Evolutionary conservation across 805 yeast species (phyloP), one percentile per base, ranked within the genome.

Genomic region (Cyberlindnera mycetangii): DNA sequence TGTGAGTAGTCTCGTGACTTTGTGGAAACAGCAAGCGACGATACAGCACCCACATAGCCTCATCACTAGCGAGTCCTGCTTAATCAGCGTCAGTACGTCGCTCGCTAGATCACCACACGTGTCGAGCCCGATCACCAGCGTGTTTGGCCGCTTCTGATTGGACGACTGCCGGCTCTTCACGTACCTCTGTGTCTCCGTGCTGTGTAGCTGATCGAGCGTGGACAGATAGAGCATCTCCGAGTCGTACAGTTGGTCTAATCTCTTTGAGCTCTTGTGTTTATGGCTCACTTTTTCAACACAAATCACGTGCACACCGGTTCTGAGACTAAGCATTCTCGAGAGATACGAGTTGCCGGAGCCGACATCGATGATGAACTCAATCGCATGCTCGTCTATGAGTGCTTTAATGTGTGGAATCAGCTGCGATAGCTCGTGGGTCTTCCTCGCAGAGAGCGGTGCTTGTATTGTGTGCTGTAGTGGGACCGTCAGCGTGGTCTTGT

Each of bases 1-100:
- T 9, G 42, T 48, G 5, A 39, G 18, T 6, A 49, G 37, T 16
- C 22, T 21, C 4, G 43, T 42, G 14, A 47, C 41, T 18, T 46
- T 48, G 27, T 53, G 52, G 24, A 30, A 39, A 30, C 56, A 53
- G 32, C 56, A 52, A 2, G 48, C 19, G 9, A 50, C 47, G 15
- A 47, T 25, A 19, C 33, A 43, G 20, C 45, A 41, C 2, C 48
- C 51, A 3, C 20, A 20, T 10, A 52, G 9, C 11, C 45, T 37
- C n/a, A 45, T 8, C 1, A 4, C 16, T 3, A 38, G n/a, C 3
- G 30, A 32, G 19, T 24, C n/a, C 11, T 11, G 19, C 11, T 32
- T 24, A 14, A 41, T 12, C 6, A 15, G 2, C 5, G 20, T 8
- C 10, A 45, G 3, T 1, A 42, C 31, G 9, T 41, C 19, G 14